Conservation (phyloP, 768 basidiomycete species). For the Mycena albidolilacea region DNA sequence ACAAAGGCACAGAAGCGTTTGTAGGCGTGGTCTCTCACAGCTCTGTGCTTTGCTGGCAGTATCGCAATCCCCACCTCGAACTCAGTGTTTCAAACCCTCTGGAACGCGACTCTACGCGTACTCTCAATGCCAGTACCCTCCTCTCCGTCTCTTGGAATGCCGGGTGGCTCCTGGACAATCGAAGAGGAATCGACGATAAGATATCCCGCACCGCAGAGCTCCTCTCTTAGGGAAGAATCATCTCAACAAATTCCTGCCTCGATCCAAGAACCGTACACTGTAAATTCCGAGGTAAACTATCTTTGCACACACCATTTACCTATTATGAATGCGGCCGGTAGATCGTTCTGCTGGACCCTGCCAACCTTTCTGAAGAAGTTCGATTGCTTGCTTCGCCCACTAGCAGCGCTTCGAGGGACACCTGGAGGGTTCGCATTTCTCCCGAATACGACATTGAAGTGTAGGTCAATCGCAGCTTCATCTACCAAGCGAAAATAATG, state of each 20-base stretch:
- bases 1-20: no score
- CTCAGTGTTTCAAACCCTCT: background rate
- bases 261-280: background rate
- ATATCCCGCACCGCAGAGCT: background rate
- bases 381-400: slow-evolving; percentile 20
- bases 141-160: slow-evolving; percentile 18
- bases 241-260: background rate
- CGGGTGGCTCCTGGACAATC: slow-evolving; percentile 25
- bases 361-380: slow-evolving; percentile 29
- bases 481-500: background rate
- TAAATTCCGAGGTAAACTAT: slow-evolving; percentile 12
- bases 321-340: background rate
- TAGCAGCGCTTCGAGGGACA: slow-evolving; percentile 1
- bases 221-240: background rate
- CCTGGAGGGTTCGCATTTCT: slow-evolving; percentile 25
- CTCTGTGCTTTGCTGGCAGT: slow-evolving; percentile 19
- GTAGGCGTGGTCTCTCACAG: slow-evolving; percentile 21
- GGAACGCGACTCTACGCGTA: background rate
- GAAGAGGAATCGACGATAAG: slow-evolving; percentile 6
- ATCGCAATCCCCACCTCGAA: background rate
- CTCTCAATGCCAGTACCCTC: slow-evolving; percentile 5
- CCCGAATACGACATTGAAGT: slow-evolving; percentile 33
- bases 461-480: background rate
- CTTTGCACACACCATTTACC: background rate
- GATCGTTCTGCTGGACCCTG: slow-evolving; percentile 21